phyloP scores from a whole-genome alignment of 257 asterid species.

The Solanum habrochaites region DNA sequence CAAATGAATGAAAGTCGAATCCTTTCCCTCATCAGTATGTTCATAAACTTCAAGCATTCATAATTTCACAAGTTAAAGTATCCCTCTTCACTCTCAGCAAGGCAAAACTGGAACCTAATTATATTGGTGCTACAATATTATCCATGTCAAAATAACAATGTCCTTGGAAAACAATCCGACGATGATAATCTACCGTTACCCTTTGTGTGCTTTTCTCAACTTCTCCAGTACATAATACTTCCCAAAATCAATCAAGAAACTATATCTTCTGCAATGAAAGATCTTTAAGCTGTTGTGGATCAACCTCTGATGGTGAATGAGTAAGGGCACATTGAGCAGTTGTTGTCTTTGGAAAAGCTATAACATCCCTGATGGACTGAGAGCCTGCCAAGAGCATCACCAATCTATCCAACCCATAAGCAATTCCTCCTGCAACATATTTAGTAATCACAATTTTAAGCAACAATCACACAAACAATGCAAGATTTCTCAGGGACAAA shows the following conservation, averaged over 20 bases:
- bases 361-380: constrained; percentile 80
- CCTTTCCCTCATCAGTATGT: neutral
- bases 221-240: neutral
- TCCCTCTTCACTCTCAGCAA: neutral
- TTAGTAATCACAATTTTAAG: neutral
- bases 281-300: constrained; percentile 75
- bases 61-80: neutral
- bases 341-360: constrained; percentile 94
- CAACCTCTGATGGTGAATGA: constrained; percentile 71
- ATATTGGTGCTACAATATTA: neutral
- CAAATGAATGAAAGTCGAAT: neutral
- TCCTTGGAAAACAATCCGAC: neutral
- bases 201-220: neutral
- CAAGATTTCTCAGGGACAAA: neutral
- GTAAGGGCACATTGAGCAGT: constrained; percentile 92
- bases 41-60: neutral
- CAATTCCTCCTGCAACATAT: constrained; percentile 70
- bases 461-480: neutral
- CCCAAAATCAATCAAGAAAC: neutral
- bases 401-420: constrained; percentile 79
- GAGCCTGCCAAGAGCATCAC: constrained; percentile 81
- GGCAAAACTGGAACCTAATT: neutral
- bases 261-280: constrained; percentile 31
- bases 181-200: neutral
- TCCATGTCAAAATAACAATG: neutral